Evolutionary conservation across 1,284 basidiomycete genomes (phyloP).

Genomic region (Ustilago trichophora): DNA sequence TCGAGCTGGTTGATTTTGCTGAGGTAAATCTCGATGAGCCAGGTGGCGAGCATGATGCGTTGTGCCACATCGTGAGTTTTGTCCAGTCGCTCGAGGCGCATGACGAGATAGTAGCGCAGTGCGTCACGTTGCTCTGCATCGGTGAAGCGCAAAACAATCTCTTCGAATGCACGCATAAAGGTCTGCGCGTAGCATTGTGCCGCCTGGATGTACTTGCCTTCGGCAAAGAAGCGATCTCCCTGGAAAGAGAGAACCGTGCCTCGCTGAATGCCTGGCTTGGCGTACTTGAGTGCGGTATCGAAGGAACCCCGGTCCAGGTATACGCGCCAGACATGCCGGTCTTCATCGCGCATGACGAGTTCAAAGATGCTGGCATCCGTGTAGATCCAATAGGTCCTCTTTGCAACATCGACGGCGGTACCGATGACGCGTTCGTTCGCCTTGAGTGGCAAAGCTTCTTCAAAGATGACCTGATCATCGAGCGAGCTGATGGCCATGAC

Average conservation of each 20-base stretch:
- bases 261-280: slow-evolving; percentile 84
- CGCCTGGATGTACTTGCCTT: slow-evolving; percentile 85
- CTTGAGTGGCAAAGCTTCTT: slow-evolving; percentile 71
- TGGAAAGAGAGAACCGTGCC: slow-evolving; percentile 85
- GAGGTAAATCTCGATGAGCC: slow-evolving; percentile 97
- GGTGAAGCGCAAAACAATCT: slow-evolving; percentile 87
- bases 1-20: slow-evolving; percentile 96
- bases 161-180: slow-evolving; percentile 82
- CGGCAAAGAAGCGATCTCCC: slow-evolving; percentile 82
- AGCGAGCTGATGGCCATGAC: slow-evolving; percentile 81
- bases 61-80: slow-evolving; percentile 82
- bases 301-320: slow-evolving; percentile 82
- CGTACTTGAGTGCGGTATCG: slow-evolving; percentile 80
- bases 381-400: slow-evolving; percentile 93
- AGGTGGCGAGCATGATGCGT: slow-evolving; percentile 96
- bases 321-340: slow-evolving; percentile 92
- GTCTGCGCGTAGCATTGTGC: slow-evolving; percentile 83
- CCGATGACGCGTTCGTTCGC: slow-evolving; percentile 58
- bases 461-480: slow-evolving; percentile 83
- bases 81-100: slow-evolving; percentile 81
- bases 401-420: slow-evolving; percentile 75
- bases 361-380: slow-evolving; percentile 91
- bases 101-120: slow-evolving; percentile 86
- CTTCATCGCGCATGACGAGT: slow-evolving; percentile 84
- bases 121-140: slow-evolving; percentile 92